Percentiles rank a stretch among this genome's conserved stretches.
Conservation (phyloP, 495 filamentous ascomycete genomes). For the Neurospora intermedia region DNA sequence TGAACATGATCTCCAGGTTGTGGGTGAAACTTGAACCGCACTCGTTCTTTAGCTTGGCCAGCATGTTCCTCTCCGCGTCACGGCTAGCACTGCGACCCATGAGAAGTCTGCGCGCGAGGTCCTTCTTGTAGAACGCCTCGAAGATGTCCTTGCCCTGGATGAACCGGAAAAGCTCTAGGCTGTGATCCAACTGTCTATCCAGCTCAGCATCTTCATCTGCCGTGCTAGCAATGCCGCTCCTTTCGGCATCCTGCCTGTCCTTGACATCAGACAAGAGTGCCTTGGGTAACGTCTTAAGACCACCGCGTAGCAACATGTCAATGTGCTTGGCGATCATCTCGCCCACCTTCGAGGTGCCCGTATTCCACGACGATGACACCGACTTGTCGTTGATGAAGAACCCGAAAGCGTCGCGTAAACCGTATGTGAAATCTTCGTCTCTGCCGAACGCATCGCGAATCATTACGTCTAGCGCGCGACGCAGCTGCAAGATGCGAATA, state of each 20-base stretch:
- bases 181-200: constrained; percentile 79
- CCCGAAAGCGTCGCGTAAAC: constrained; percentile 72
- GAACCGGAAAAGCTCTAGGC: constrained; percentile 88
- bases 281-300: constrained; percentile 65
- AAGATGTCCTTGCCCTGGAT: constrained; percentile 97
- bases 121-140: constrained; percentile 97
- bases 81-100: constrained; percentile 86
- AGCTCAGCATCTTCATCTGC: constrained; percentile 85
- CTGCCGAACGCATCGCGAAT: constrained; percentile 61
- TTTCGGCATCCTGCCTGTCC: constrained; percentile 40
- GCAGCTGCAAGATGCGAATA: constrained; percentile 66
- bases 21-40: constrained; percentile 90
- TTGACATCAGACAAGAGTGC: constrained; percentile 40
- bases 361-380: constrained; percentile 56
- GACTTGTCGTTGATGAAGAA: constrained; percentile 81
- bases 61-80: constrained; percentile 93
- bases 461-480: constrained; percentile 65
- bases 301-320: constrained; percentile 77
- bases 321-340: constrained; percentile 99
- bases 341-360: constrained; percentile 82
- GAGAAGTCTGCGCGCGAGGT: constrained; percentile 77
- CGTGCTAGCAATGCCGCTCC: constrained; percentile 43
- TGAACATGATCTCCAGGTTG: constrained; percentile 98
- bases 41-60: constrained; percentile 80
- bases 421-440: constrained; percentile 63